Percentiles rank a stretch among this genome's conserved stretches.
phyloP scores from a whole-genome alignment of 2,329 filamentous ascomycete genomes.

The Calonectria hongkongensis region DNA sequence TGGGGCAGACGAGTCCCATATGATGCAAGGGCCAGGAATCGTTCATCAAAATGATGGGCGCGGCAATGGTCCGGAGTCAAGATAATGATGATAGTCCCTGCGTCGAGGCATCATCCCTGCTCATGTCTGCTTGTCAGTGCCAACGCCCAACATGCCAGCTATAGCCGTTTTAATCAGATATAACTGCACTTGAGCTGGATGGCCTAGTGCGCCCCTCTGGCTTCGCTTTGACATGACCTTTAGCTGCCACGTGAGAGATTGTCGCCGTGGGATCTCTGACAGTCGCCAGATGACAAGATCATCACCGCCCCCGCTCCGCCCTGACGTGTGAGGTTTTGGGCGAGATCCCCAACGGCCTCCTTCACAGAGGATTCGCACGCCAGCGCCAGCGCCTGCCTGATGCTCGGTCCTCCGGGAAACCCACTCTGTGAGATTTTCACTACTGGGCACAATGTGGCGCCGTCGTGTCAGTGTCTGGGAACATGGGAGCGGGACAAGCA shows the following conservation, averaged over 20 bases:
- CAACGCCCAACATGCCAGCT: constrained; percentile 13
- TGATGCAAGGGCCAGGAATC: constrained; percentile 21
- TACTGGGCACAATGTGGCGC: constrained; percentile 24
- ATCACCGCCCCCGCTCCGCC: constrained; percentile 30
- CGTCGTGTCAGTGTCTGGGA: constrained; percentile 18
- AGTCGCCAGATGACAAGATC: constrained; percentile 30
- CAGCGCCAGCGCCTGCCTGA: constrained; percentile 1
- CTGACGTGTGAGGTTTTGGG: constrained; percentile 33
- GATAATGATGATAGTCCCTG: constrained; percentile 27
- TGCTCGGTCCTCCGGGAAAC: constrained; percentile 26
- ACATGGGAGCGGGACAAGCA: constrained; percentile 29
- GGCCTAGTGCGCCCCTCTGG: constrained; percentile 15
- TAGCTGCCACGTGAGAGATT: constrained; percentile 30
- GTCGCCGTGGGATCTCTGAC: constrained; percentile 1
- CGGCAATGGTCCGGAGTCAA: constrained; percentile 32
- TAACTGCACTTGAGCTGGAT: constrained; percentile 30
- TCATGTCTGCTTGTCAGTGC: constrained; percentile 20
- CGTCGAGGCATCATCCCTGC: constrained; percentile 37
- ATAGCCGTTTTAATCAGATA: constrained; percentile 35
- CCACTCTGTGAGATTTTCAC: constrained; percentile 25
- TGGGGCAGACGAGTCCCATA: constrained; percentile 27
- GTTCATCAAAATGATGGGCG: constrained; percentile 24
- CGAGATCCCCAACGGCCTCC: constrained; percentile 19
- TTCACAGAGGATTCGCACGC: not conserved
- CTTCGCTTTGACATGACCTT: constrained; percentile 28